phyloP scores from a whole-genome alignment of 73 alveolate genomes.

The Effrenium voratum region DNA sequence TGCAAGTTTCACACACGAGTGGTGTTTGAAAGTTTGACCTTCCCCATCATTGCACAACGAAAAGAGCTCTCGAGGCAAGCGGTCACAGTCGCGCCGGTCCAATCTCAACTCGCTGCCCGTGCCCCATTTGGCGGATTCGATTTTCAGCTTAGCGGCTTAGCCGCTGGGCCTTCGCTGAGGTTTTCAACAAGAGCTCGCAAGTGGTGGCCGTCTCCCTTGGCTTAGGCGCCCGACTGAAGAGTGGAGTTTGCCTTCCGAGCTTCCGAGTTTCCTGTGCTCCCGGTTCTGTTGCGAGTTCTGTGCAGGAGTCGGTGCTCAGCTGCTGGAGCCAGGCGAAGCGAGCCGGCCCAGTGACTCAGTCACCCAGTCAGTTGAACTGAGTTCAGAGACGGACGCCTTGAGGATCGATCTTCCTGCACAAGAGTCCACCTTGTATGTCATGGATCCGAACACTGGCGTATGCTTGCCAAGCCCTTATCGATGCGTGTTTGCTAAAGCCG shows the following conservation, averaged over 20 bases:
- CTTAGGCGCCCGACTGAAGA: neutral
- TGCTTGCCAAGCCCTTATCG: constrained; percentile 35
- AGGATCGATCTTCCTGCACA: constrained; percentile 36
- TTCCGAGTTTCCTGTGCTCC: too few relatives aligned
- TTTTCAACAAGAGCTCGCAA: constrained; percentile 47
- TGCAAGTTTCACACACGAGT: neutral
- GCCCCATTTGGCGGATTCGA: neutral
- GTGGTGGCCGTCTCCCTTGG: constrained; percentile 51
- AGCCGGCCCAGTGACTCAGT: neutral
- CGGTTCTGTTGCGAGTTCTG: too few relatives aligned
- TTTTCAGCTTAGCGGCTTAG: neutral
- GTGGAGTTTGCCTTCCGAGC: neutral
- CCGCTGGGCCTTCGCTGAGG: neutral
- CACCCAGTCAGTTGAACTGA: neutral
- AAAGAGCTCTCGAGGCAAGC: too few relatives aligned
- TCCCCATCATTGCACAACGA: too few relatives aligned
- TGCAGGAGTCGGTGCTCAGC: neutral
- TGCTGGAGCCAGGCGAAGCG: constrained; percentile 22
- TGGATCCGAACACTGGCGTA: constrained; percentile 14
- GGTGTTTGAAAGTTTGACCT: too few relatives aligned
- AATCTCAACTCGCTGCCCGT: neutral
- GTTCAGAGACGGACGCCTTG: neutral
- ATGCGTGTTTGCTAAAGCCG: neutral
- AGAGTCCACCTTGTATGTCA: constrained; percentile 49
- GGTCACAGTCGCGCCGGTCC: neutral